Conservation (phyloP, 768 basidiomycete genomes). For the Russula sp. region DNA sequence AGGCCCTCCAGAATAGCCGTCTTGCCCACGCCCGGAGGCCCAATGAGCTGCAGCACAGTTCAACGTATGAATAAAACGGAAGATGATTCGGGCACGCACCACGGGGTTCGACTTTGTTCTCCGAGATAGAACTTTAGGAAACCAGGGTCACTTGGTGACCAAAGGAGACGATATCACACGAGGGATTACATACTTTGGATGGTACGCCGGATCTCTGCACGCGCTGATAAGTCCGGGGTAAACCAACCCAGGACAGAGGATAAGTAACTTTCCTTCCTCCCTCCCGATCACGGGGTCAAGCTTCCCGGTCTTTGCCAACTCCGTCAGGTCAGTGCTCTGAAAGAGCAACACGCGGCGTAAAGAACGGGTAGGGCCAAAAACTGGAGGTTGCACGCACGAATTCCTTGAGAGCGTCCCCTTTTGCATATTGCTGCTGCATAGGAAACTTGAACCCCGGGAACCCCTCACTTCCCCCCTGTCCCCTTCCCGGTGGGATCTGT, state of each 20-base stretch:
- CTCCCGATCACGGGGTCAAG: constrained; percentile 87
- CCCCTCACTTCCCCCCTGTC: constrained; percentile 36
- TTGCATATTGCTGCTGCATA: constrained; percentile 54
- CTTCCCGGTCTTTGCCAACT: constrained; percentile 76
- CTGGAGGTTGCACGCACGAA: constrained; percentile 37
- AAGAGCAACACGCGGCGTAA: background rate
- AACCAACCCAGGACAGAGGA: background rate
- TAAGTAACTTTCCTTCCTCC: constrained; percentile 54
- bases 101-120: constrained; percentile 92
- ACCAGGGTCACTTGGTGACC: background rate
- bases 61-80: background rate
- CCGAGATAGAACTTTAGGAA: constrained; percentile 60
- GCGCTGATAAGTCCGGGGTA: background rate
- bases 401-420: constrained; percentile 84
- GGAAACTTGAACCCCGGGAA: constrained; percentile 47
- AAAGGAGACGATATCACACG: background rate
- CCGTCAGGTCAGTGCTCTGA: constrained; percentile 77
- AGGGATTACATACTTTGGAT: constrained; percentile 64
- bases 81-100: constrained; percentile 34
- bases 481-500: constrained; percentile 37
- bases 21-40: constrained; percentile 88
- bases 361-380: background rate
- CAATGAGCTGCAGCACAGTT: constrained; percentile 48
- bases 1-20: constrained; percentile 89
- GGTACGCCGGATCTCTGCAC: constrained; percentile 74